Base-by-base conservation (phyloP, 768 basidiomycete genomes). In the Tylopilus cervinicoccineus region DNA sequence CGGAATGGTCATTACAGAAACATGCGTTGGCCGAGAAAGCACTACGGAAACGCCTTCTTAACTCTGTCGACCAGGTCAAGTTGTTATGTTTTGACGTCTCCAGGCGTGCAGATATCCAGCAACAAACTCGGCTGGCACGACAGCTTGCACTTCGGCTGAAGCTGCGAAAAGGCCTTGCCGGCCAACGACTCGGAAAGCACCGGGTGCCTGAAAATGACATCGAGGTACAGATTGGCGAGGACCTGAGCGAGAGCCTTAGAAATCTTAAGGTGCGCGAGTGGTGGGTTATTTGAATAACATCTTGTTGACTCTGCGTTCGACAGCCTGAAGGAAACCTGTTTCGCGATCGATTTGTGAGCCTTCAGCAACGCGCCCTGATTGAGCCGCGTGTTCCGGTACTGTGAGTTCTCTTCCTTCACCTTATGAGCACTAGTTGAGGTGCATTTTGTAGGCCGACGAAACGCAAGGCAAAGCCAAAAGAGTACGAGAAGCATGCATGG, bases 291-390 rank as follows among this genome's bases (percentile, higher is more conserved):
- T 13, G 8, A 14, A 22, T 4, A 7, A 10, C 12, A 22, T 13
- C 29, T 24, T n/a, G 39, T 19, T 51, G 39, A 57, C 20, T 19
- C 2, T 29, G 17, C 4, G 17, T 26, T 42, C 19, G 43, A 27
- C 51, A 95, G 93, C 89, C 90, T 16, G 93, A 96, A 72, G 93
- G 93, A 22, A 96, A 95, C 63, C 70, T 93, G 28, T 95, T 95
- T 77, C 78, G 83, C 20, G 93, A 96, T 64, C 81, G 91, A 2
- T 93, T 92, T 71, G 67, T 85, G 26, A 92, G 87, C 62, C 70
- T 96, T 61, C 93, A 95, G 59, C 88, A 93, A 52, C 77, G 92
- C 24, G 90, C 88, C 0, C 74, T 94, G 32, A 71, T 95, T 41
- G 93, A 96, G 62, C 93, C 93, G 16, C 82, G 92, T 16, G 78